Evolutionary conservation across 768 basidiomycete species (phyloP), one percentile per base, ranked within the genome.

Genomic region (Boletus rufocinnamomeus): DNA sequence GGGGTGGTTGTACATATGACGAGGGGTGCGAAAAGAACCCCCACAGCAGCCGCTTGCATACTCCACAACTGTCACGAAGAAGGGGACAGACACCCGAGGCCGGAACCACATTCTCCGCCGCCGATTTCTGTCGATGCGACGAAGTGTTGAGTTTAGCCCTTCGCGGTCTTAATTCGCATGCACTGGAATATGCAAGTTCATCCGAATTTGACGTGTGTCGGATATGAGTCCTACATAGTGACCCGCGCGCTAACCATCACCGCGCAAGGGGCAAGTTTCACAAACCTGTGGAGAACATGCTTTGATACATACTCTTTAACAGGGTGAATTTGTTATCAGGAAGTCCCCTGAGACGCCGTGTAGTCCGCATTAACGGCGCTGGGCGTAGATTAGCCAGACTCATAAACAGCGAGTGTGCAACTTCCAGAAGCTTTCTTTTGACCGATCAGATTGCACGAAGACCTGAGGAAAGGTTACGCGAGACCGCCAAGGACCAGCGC

Each of bases 291-390:
- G 37, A 43, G 28, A 32, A 40, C 48, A 28, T 19, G 8, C 13
- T 16, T 32, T 25, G 38, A 37, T 60, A 41, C 43, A 45, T 27
- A 23, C 25, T 14, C 32, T 8, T 63, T 25, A 32, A 48, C 50
- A 30, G n/a, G 35, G 44, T 40, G 9, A 34, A 40, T 52, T 28
- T 16, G 25, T 27, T 46, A n/a, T 5, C 37, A 25, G 38, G 35
- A 37, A 28, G 44, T 16, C 19, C 30, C 27, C 2, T 27, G 11
- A 38, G 50, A 38, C 41, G 40, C 25, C 11, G 49, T 2, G n/a
- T 2, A 28, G 32, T 50, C 48, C 63, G 50, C 53, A 30, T 30
- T 54, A 52, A 30, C 53, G 11, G 32, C 58, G n/a, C n/a, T n/a
- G n/a, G n/a, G n/a, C n/a, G 50, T 2, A 43, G 16, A 28, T 47